Conservation (phyloP, 2,329 filamentous ascomycete genomes). For the Aspergillus sp. region DNA sequence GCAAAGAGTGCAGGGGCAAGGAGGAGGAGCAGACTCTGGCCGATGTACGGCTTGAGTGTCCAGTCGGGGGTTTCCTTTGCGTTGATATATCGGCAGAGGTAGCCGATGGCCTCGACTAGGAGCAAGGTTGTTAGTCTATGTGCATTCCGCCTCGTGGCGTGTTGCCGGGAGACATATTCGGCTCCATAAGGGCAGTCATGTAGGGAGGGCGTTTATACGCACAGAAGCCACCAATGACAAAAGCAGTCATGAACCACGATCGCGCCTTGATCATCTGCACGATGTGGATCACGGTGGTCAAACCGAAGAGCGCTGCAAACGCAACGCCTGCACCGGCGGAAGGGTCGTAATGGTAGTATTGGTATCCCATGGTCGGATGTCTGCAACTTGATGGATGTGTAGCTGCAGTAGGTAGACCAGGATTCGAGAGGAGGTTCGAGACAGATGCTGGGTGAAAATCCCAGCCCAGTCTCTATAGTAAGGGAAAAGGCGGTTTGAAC, state of each 20-base stretch:
- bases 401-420: no score
- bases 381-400: no score
- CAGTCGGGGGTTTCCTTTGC: slow-evolving; percentile 9
- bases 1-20: slow-evolving; percentile 43
- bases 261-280: slow-evolving; percentile 16
- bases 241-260: slow-evolving; percentile 32
- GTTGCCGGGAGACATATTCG: not conserved
- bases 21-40: slow-evolving; percentile 36
- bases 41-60: slow-evolving; percentile 25
- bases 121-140: no score
- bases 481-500: no score
- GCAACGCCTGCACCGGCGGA: no score
- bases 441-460: no score
- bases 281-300: slow-evolving; percentile 11
- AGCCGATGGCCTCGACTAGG: slow-evolving; percentile 46
- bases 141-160: no score
- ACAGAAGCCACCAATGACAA: slow-evolving; percentile 39
- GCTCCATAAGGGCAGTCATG: not conserved
- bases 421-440: no score
- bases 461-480: no score
- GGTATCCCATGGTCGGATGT: no score
- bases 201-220: slow-evolving; percentile 1
- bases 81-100: slow-evolving; percentile 22
- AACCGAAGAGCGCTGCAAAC: no score
- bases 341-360: no score